Conservation (phyloP, 2,329 filamentous ascomycete species). For the Pyrenophora graminea region DNA sequence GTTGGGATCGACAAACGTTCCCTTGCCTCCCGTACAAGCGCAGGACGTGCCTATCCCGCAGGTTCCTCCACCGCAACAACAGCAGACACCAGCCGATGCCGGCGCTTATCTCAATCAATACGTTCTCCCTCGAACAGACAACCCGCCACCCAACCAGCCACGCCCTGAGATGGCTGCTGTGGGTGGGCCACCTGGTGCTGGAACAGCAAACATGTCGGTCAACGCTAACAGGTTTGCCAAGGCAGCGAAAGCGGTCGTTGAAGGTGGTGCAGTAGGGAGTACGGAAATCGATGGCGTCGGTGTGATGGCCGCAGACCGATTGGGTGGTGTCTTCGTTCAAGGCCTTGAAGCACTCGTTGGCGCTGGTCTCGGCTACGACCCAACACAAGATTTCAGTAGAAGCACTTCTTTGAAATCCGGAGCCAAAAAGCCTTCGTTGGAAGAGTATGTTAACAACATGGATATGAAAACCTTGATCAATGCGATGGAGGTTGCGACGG, state of each 20-base stretch:
- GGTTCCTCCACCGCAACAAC: constrained; percentile 24
- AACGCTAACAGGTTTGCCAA: constrained; percentile 39
- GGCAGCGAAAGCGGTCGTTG: constrained; percentile 42
- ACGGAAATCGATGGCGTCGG: constrained; percentile 43
- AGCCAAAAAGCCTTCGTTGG: too few relatives aligned
- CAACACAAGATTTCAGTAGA: constrained; percentile 23
- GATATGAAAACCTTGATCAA: too few relatives aligned
- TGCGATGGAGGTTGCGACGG: constrained; percentile 4
- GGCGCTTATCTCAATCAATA: constrained; percentile 44
- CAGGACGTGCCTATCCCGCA: constrained; percentile 23
- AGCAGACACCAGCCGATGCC: constrained; percentile 41
- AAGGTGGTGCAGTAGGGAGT: constrained; percentile 35
- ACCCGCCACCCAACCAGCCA: constrained; percentile 37
- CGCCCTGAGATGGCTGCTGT: constrained; percentile 44
- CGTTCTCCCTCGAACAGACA: constrained; percentile 43
- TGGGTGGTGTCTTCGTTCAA: constrained; percentile 43
- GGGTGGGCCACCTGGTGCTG: constrained; percentile 38
- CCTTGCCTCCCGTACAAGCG: constrained; percentile 30
- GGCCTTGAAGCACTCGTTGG: constrained; percentile 43
- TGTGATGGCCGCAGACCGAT: constrained; percentile 38
- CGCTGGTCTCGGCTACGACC: constrained; percentile 35
- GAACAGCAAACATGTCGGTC: constrained; percentile 37
- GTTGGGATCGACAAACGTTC: constrained; percentile 28
- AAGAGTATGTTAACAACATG: too few relatives aligned
- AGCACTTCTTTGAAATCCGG: too few relatives aligned